Evolutionary conservation across 2,329 filamentous ascomycete genomes (phyloP).

Genomic region (Geoglossum cookeanum): DNA sequence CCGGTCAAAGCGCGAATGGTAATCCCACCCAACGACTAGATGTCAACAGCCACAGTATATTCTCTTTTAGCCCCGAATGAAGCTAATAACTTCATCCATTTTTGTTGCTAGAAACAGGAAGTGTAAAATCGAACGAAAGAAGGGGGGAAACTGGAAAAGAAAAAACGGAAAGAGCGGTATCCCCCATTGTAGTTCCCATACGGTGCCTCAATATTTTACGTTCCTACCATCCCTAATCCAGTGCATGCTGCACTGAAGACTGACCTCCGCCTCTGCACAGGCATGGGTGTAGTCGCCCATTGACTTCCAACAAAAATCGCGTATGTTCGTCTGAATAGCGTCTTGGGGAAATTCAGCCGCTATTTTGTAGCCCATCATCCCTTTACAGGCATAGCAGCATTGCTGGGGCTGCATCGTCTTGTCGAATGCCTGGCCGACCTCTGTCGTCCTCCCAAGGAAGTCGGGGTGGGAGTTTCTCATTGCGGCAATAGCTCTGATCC

Average conservation of each 20-base stretch:
- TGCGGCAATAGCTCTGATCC: not conserved
- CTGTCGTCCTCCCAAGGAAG: not conserved
- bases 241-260: not conserved
- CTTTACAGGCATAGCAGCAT: too few relatives aligned
- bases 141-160: too few relatives aligned
- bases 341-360: not conserved
- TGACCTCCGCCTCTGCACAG: not conserved
- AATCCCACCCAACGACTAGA: too few relatives aligned
- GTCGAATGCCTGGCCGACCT: not conserved
- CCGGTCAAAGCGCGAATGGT: too few relatives aligned
- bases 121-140: too few relatives aligned
- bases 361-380: not conserved
- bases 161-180: too few relatives aligned
- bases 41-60: too few relatives aligned
- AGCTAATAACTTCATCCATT: too few relatives aligned
- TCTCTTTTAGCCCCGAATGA: too few relatives aligned
- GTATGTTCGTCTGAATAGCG: not conserved
- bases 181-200: too few relatives aligned
- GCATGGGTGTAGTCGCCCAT: not conserved
- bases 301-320: not conserved
- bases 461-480: not conserved
- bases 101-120: too few relatives aligned
- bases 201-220: not conserved
- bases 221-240: not conserved
- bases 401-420: not conserved